phyloP scores from a whole-genome alignment of 305 asterid species.

The Rubia occidens region DNA sequence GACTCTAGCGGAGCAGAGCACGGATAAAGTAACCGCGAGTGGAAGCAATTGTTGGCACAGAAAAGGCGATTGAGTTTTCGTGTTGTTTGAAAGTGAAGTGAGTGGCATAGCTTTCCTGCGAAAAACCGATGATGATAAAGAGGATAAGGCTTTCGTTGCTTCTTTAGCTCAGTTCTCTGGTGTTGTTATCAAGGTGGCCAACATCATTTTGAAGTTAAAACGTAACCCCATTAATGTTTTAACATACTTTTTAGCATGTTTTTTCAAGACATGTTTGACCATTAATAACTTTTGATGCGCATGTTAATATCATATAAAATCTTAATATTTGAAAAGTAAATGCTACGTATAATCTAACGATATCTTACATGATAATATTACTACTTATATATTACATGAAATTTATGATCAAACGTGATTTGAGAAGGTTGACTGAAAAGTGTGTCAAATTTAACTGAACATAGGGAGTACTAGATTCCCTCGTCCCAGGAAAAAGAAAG shows the following conservation, averaged over 20 bases:
- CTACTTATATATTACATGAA: too few relatives aligned
- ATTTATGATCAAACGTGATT: too few relatives aligned
- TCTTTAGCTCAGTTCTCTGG: constrained; percentile 37
- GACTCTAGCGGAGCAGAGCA: constrained; percentile 18
- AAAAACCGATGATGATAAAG: constrained; percentile 27
- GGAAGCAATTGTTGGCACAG: constrained; percentile 21
- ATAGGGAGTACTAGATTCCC: background rate
- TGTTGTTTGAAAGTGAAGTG: constrained; percentile 47
- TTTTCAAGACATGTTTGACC: too few relatives aligned
- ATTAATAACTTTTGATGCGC: too few relatives aligned
- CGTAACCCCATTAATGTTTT: constrained; percentile 8
- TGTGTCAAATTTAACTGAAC: background rate
- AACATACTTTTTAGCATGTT: too few relatives aligned
- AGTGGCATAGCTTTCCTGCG: constrained; percentile 30
- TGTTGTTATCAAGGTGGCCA: constrained; percentile 35
- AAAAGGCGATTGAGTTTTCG: constrained; percentile 43
- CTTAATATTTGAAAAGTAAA: too few relatives aligned
- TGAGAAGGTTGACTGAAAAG: background rate
- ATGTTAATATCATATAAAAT: too few relatives aligned
- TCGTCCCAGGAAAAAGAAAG: constrained; percentile 4
- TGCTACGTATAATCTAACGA: too few relatives aligned
- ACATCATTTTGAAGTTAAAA: constrained; percentile 35
- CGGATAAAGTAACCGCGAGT: constrained; percentile 26
- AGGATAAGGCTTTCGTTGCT: constrained; percentile 25
- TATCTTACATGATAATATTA: too few relatives aligned